Base-by-base conservation (phyloP, 371 early-diverging fungal genomes). In the Fennellomyces sp. region DNA sequence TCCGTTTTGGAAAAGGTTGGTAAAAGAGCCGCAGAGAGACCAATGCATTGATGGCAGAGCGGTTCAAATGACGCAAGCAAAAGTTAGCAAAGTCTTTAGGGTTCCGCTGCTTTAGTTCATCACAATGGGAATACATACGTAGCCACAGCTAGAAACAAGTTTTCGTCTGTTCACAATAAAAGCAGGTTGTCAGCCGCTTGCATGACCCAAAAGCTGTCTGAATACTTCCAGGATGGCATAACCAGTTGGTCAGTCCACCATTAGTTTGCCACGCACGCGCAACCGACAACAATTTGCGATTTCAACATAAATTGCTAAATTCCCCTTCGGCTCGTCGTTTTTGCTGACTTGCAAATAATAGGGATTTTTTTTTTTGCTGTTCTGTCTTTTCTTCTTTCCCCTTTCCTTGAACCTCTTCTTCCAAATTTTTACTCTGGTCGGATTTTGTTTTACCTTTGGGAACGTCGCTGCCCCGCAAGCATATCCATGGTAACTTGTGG, bases 341-440 rank as follows among this genome's bases (percentile, higher is more conserved):
- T 45, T 45, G 45, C 45, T 45, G 45, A 45, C 45, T 45, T 45
- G 35, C 28, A 33, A 26, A 26, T 47, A 27, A 33, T n/a, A n/a
- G n/a, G 45, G 45, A 45, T 45, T 45, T 45, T 45, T 45, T 45
- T 45, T 23, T 17, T 42, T 2, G 45, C 8, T 45, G 45, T 33
- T 52, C 27, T 28, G 19, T 21, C 21, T 54, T 52, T 53, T 49
- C 21, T 39, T 26, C 53, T 23, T 36, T 21, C 48, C 27, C n/a
- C 38, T 53, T 53, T 11, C 51, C 17, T 51, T 48, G 48, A 50
- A 50, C 51, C 29, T 17, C 33, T 35, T 52, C 33, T 10, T 52
- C 29, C 19, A n/a, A 13, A 31, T 12, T 30, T 52, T 17, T 17
- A 10, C 6, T 52, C 33, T 17, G 11, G 30, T 51, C 51, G 51